A percentile compares a stretch with the other conserved stretches of the same genome.
Conservation (phyloP, 2,329 filamentous ascomycete species). For the Leptographium procerum region DNA sequence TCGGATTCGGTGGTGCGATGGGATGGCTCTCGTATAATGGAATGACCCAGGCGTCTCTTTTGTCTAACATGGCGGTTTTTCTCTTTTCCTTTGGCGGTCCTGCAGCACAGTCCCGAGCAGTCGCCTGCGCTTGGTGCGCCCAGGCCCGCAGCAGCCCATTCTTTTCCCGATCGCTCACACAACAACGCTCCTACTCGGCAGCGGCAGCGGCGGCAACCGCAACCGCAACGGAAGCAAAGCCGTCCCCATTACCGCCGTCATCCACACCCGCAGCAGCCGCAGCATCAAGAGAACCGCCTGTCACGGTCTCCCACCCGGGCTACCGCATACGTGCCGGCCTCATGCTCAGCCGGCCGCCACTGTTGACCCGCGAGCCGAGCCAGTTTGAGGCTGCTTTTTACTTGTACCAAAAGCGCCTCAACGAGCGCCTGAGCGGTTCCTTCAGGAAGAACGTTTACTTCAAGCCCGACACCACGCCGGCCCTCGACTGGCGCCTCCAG, state of each 20-base stretch:
- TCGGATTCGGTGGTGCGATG: background rate
- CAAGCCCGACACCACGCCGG: conserved; percentile 75
- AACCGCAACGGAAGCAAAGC: conserved; percentile 14
- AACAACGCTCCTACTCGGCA: conserved; percentile 22
- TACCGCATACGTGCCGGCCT: conserved; percentile 54
- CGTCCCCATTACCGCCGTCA: conserved; percentile 19
- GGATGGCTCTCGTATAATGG: too few species aligned
- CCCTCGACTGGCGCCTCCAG: conserved; percentile 85
- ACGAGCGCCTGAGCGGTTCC: conserved; percentile 78
- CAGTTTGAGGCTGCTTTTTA: conserved; percentile 88
- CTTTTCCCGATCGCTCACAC: background rate
- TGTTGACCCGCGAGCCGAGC: conserved; percentile 72
- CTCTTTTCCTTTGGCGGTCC: too few species aligned
- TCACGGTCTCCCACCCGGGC: conserved; percentile 1
- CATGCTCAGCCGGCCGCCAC: conserved; percentile 76
- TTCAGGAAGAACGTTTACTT: conserved; percentile 92
- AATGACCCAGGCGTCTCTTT: too few species aligned
- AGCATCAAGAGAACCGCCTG: conserved; percentile 12
- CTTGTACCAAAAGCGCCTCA: conserved; percentile 94
- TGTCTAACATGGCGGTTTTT: background rate
- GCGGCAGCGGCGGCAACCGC: conserved; percentile 19
- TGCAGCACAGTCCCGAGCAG: conserved; percentile 3
- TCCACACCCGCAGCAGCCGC: conserved; percentile 18
- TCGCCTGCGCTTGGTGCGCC: conserved; percentile 23
- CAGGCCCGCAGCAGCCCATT: conserved; percentile 1